Evolutionary conservation across 306 rosid species (phyloP).

Genomic region (Cotoneaster glaucophyllus): DNA sequence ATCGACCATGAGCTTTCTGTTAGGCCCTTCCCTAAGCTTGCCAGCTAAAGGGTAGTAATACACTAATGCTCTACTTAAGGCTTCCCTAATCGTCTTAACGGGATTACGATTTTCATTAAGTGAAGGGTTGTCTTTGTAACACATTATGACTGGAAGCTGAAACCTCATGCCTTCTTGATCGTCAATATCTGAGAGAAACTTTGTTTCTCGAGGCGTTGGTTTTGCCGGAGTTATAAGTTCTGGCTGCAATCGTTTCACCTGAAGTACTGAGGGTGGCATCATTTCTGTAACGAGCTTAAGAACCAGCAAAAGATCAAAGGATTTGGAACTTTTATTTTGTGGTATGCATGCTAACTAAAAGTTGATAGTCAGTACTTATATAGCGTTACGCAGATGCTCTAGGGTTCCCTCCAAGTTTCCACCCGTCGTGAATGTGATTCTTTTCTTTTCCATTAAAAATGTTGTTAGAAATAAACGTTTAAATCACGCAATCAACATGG

Average conservation of each 20-base stretch:
- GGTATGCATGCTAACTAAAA: not conserved
- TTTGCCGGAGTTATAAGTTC: conserved; percentile 5
- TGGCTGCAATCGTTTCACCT: conserved; percentile 12
- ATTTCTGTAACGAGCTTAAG: not conserved
- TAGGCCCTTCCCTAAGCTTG: conserved; percentile 15
- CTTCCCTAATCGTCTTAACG: conserved; percentile 2
- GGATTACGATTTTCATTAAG: not conserved
- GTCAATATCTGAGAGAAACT: conserved; percentile 27
- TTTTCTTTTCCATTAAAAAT: no score
- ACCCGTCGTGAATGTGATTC: no score
- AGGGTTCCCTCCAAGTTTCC: no score
- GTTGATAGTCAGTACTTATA: no score
- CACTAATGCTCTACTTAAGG: conserved; percentile 15
- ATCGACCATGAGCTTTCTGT: conserved; percentile 18
- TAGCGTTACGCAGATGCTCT: no score
- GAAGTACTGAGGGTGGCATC: not conserved
- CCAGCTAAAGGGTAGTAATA: conserved; percentile 36
- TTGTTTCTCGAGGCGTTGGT: conserved; percentile 23
- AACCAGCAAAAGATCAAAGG: not conserved
- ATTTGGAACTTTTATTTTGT: not conserved
- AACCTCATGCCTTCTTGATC: conserved; percentile 17
- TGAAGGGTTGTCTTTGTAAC: not conserved
- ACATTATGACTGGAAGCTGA: not conserved
- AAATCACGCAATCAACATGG: no score
- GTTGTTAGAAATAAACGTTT: no score